Evolutionary conservation across 2,329 filamentous ascomycete genomes (phyloP).

Genomic region (Plectosphaerella plurivora): DNA sequence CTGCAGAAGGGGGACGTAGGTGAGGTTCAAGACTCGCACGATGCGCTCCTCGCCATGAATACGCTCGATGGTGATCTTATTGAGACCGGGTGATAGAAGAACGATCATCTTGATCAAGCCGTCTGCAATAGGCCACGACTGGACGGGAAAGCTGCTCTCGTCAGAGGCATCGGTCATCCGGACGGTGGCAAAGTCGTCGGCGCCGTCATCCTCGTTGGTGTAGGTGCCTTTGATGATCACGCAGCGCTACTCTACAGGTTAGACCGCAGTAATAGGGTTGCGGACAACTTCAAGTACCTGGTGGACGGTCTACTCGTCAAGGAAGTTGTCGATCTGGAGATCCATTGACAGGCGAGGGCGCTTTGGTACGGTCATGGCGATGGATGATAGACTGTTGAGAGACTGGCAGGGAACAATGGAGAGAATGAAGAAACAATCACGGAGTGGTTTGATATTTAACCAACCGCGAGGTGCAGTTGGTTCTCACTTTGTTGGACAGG

Average conservation of each 20-base stretch:
- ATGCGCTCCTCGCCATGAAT: neutral
- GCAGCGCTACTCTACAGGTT: conserved; percentile 1
- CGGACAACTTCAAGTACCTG: neutral
- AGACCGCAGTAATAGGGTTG: neutral
- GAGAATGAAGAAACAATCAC: no score
- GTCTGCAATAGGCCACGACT: conserved; percentile 4
- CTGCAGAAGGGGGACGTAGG: conserved; percentile 51
- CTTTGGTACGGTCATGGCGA: no score
- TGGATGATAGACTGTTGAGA: no score
- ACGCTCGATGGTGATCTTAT: conserved; percentile 2
- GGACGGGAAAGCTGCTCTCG: conserved; percentile 5
- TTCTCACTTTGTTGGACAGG: no score
- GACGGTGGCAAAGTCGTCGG: conserved; percentile 1
- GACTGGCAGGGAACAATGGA: no score
- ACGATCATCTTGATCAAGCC: conserved; percentile 5
- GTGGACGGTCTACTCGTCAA: conserved; percentile 2
- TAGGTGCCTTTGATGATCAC: conserved; percentile 5
- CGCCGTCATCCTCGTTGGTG: neutral
- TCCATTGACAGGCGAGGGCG: no score
- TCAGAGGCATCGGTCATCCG: neutral
- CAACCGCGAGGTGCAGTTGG: no score
- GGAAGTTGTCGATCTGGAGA: conserved; percentile 1
- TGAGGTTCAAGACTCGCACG: conserved; percentile 16
- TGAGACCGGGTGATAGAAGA: conserved; percentile 5
- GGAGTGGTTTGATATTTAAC: no score